These are phyloP conservation scores for Trichoderma harzianum DNA, from an alignment of 2,329 filamentous ascomycete genomes.

Conservation along the genomic window DNA sequence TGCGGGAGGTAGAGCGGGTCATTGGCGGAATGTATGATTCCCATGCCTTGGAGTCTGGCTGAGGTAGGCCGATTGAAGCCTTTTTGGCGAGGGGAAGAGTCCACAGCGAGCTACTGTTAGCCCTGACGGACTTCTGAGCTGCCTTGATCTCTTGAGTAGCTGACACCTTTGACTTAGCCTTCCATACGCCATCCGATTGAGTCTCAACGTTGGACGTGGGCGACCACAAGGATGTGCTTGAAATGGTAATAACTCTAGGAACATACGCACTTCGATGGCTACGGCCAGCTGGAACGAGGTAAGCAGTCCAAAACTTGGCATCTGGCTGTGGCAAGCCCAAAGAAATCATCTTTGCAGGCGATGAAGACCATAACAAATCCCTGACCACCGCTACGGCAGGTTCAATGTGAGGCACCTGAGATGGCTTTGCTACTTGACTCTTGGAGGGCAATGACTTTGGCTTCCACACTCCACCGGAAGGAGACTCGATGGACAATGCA, in stretches of 20 bases:
- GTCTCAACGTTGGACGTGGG: not conserved
- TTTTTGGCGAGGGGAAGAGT: not conserved
- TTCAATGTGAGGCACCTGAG: not conserved
- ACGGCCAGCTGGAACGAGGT: not conserved
- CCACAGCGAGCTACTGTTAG: not conserved
- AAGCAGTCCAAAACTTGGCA: not conserved
- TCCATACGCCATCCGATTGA: not conserved
- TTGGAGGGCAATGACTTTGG: not conserved
- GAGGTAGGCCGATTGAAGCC: not conserved
- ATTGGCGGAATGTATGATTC: not conserved
- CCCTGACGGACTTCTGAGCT: not conserved
- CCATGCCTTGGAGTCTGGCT: not conserved
- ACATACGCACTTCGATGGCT: not conserved
- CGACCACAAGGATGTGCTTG: constrained; percentile 9
- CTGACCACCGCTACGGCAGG: not conserved
- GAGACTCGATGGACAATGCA: not conserved
- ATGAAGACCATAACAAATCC: not conserved
- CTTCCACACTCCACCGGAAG: not conserved
- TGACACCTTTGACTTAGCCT: not conserved
- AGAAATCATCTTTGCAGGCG: not conserved
- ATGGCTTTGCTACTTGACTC: not conserved
- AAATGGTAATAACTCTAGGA: not conserved
- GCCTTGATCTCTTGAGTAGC: not conserved
- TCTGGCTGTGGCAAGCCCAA: not conserved
- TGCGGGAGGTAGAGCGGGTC: not conserved